Conservation (phyloP, 176 grass and related monocot species). For the Paspalum vaginatum region DNA sequence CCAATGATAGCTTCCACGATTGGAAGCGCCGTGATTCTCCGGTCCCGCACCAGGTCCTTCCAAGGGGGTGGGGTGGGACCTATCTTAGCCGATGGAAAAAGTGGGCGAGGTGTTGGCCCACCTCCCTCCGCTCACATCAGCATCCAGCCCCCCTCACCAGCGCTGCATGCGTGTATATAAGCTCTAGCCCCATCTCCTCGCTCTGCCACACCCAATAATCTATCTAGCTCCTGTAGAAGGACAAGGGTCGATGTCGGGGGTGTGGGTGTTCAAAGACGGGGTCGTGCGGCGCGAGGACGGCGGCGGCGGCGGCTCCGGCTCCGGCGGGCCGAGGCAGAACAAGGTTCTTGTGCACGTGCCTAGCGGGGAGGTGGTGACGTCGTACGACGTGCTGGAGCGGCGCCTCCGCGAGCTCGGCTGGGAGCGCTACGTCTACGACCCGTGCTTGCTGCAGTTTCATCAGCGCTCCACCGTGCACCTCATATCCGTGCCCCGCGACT, state of each 20-base stretch:
- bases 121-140: conserved; percentile 21
- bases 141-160: not conserved
- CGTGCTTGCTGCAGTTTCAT: conserved; percentile 82
- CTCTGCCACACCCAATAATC: not conserved
- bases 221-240: conserved; percentile 21
- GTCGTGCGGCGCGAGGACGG: conserved; percentile 62
- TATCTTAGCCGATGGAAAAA: conserved; percentile 59
- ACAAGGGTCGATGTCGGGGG: conserved; percentile 57
- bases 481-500: conserved; percentile 77
- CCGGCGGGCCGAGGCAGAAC: conserved; percentile 4
- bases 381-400: conserved; percentile 68
- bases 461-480: conserved; percentile 77
- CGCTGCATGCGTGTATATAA: conserved; percentile 46
- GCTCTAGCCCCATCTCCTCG: not conserved
- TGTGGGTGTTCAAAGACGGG: conserved; percentile 83
- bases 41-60: conserved; percentile 30
- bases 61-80: conserved; percentile 31
- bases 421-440: conserved; percentile 70
- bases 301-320: conserved; percentile 10
- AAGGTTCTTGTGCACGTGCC: conserved; percentile 78
- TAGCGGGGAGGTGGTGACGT: conserved; percentile 67
- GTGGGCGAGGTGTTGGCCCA: conserved; percentile 12
- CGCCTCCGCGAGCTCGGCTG: conserved; percentile 66
- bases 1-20: conserved; percentile 29
- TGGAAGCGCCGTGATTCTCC: conserved; percentile 41